Percentiles rank a stretch among this genome's conserved stretches.
Evolutionary conservation across 1,139 yeast species (phyloP).

Genomic region (Sugiyamaella pinicola): DNA sequence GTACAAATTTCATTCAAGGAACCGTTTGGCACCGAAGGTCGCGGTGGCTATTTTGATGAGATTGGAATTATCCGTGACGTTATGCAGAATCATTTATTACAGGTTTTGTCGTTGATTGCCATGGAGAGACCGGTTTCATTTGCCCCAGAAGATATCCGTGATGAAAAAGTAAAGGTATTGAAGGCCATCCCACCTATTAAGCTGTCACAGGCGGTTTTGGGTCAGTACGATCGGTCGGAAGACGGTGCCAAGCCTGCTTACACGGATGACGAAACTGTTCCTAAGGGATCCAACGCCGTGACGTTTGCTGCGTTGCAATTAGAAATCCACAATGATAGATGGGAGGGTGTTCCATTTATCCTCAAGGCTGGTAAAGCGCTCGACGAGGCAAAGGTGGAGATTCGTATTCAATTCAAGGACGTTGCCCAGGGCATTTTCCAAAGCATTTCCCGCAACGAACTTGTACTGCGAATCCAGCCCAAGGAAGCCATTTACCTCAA

Average conservation of each 20-base stretch:
- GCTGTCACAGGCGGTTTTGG: conserved; percentile 68
- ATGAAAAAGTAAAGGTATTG: conserved; percentile 91
- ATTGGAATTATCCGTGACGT: conserved; percentile 98
- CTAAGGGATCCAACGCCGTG: conserved; percentile 76
- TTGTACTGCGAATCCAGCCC: conserved; percentile 93
- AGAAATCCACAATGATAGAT: conserved; percentile 84
- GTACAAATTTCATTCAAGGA: conserved; percentile 93
- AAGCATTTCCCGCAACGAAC: conserved; percentile 84
- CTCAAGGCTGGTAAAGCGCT: conserved; percentile 97
- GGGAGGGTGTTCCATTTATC: conserved; percentile 98
- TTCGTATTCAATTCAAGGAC: conserved; percentile 87
- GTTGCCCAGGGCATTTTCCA: conserved; percentile 81
- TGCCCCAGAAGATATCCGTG: conserved; percentile 91
- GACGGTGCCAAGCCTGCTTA: conserved; percentile 92
- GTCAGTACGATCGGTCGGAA: conserved; percentile 81
- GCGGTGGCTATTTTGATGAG: conserved; percentile 96
- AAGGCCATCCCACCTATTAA: conserved; percentile 76
- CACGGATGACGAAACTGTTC: conserved; percentile 90
- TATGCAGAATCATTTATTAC: conserved; percentile 95
- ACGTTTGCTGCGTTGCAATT: conserved; percentile 88
- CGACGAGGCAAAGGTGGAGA: conserved; percentile 87
- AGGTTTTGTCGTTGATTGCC: conserved; percentile 85
- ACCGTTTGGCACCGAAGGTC: conserved; percentile 96
- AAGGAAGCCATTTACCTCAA: conserved; percentile 90
- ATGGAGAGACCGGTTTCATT: conserved; percentile 94